These are phyloP conservation scores for Biancaea sappan DNA, from an alignment of 306 rosid genomes.

Conservation along the genomic window DNA sequence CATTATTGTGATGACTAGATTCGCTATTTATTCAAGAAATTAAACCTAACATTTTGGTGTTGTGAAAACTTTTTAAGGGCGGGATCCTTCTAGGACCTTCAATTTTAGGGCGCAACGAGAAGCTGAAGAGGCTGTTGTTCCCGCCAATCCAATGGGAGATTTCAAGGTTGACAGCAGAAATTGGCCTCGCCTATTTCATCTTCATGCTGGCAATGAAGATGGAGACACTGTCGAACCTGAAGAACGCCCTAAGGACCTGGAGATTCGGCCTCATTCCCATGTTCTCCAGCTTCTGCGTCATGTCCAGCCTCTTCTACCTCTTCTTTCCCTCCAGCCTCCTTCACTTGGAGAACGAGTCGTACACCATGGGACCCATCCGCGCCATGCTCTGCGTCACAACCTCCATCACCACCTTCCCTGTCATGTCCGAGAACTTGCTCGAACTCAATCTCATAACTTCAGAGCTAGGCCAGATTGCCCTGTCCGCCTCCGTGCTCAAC, in stretches of 20 bases:
- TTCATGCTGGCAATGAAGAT: conserved; percentile 31
- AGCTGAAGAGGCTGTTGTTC: neutral
- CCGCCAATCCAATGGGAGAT: conserved; percentile 6
- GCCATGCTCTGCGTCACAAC: neutral
- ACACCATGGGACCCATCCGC: neutral
- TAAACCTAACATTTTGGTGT: neutral
- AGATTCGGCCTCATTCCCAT: conserved; percentile 26
- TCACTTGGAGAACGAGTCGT: too few relatives aligned
- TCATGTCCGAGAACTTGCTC: neutral
- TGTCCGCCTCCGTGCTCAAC: conserved; percentile 33
- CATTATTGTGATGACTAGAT: too few relatives aligned
- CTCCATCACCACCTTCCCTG: neutral
- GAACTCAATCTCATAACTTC: conserved; percentile 40
- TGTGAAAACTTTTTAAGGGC: conserved; percentile 26
- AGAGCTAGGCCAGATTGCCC: conserved; percentile 38
- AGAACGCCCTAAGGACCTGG: conserved; percentile 29
- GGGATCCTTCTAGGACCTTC: conserved; percentile 49
- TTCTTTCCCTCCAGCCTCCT: too few relatives aligned
- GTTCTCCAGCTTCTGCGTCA: neutral
- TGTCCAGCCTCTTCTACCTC: neutral
- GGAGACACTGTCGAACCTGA: conserved; percentile 23
- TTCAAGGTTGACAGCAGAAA: neutral
- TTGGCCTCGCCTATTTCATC: neutral
- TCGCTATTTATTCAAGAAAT: too few relatives aligned
- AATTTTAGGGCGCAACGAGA: neutral